A percentile compares a stretch with the other conserved stretches of the same genome.
phyloP scores from a whole-genome alignment of 116 monocot genomes.

The Phalaenopsis hybrid region DNA sequence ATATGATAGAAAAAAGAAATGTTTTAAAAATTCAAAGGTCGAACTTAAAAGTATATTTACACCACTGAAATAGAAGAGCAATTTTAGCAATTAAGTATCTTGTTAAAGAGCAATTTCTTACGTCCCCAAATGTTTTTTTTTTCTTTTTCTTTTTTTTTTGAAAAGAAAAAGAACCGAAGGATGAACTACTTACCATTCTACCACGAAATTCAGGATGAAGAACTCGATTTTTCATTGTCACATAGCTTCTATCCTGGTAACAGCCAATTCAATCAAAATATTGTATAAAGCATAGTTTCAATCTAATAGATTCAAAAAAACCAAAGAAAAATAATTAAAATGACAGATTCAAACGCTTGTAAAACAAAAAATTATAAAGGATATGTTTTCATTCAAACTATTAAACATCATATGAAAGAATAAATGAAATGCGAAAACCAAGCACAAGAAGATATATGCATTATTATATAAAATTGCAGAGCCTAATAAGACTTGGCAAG shows the following conservation, averaged over 20 bases:
- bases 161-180: background rate
- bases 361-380: background rate
- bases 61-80: background rate
- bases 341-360: background rate
- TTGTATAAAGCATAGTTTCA: background rate
- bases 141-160: background rate
- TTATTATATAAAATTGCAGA: background rate
- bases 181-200: conserved; percentile 62
- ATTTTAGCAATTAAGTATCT: too few relatives aligned
- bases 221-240: conserved; percentile 56
- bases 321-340: background rate
- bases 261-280: conserved; percentile 10
- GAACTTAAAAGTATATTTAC: background rate
- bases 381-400: background rate
- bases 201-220: conserved; percentile 93
- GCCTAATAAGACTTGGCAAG: background rate
- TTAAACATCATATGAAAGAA: background rate
- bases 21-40: background rate
- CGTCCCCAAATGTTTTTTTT: too few relatives aligned
- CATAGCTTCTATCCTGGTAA: conserved; percentile 82
- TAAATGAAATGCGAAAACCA: background rate
- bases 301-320: conserved; percentile 3
- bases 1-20: background rate
- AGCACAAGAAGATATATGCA: background rate
- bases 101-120: too few relatives aligned